A percentile compares a stretch with the other conserved stretches of the same genome.
phyloP scores from a whole-genome alignment of 257 asterid genomes.

The Ligustrum vulgare region DNA sequence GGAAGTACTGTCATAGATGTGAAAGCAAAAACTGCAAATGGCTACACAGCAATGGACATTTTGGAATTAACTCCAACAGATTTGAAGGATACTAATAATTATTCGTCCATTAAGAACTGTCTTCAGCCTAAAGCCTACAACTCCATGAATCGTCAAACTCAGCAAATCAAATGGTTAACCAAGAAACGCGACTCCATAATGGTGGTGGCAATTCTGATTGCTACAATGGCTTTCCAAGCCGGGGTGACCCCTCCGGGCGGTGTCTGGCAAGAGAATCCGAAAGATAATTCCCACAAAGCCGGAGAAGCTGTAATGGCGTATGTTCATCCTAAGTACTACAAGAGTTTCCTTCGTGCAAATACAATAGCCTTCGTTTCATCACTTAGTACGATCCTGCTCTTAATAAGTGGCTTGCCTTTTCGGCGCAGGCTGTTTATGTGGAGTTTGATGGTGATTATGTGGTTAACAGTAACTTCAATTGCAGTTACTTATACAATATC shows the following conservation, averaged over 20 bases:
- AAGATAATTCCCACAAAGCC: slow-evolving; percentile 26
- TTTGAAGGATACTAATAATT: not conserved
- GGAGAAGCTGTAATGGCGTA: slow-evolving; percentile 54
- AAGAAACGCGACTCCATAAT: slow-evolving; percentile 39
- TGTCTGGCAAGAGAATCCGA: slow-evolving; percentile 30
- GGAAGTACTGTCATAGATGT: slow-evolving; percentile 17
- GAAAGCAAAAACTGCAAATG: slow-evolving; percentile 28
- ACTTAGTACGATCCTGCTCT: slow-evolving; percentile 37
- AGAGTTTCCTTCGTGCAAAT: slow-evolving; percentile 36
- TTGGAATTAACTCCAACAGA: slow-evolving; percentile 9
- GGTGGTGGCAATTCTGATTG: slow-evolving; percentile 46
- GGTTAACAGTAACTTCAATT: slow-evolving; percentile 28
- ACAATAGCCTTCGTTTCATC: slow-evolving; percentile 38
- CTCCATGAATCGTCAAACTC: not conserved
- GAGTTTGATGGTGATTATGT: slow-evolving; percentile 60
- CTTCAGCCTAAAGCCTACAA: not conserved
- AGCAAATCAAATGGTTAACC: slow-evolving; percentile 30
- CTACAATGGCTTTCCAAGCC: slow-evolving; percentile 45
- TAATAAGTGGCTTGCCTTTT: slow-evolving; percentile 60
- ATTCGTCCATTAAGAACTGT: not conserved
- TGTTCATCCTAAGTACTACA: slow-evolving; percentile 22
- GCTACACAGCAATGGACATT: slow-evolving; percentile 32
- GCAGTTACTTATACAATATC: too few relatives aligned
- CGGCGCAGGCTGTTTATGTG: slow-evolving; percentile 35
- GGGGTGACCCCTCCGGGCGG: slow-evolving; percentile 47